phyloP scores from a whole-genome alignment of 2,329 filamentous ascomycete species.

The Fusarium solani-melongenae region DNA sequence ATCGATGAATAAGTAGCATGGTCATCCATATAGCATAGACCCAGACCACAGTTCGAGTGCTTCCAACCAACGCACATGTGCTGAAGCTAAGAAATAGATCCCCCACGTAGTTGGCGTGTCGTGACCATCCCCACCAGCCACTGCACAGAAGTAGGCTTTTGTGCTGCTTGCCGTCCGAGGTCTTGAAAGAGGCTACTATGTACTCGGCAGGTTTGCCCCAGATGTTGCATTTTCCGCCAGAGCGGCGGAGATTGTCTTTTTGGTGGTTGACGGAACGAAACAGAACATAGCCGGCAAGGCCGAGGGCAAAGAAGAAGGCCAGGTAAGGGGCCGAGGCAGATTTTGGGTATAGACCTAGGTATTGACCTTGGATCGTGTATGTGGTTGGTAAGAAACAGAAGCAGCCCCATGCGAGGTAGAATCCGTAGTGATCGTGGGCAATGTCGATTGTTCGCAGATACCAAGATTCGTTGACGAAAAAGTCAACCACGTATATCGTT shows the following conservation, averaged over 20 bases:
- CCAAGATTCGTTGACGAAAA: slow-evolving; percentile 62
- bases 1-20: slow-evolving; percentile 56
- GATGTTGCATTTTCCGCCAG: slow-evolving; percentile 52
- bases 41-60: slow-evolving; percentile 54
- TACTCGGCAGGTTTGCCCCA: slow-evolving; percentile 56
- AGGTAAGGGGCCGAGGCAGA: slow-evolving; percentile 42
- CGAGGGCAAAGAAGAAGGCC: slow-evolving; percentile 32
- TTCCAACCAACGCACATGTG: slow-evolving; percentile 55
- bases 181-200: slow-evolving; percentile 53
- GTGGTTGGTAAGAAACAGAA: slow-evolving; percentile 57
- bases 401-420: slow-evolving; percentile 58
- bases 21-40: slow-evolving; percentile 59
- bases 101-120: slow-evolving; percentile 45
- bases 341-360: slow-evolving; percentile 55
- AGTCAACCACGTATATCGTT: slow-evolving; percentile 58
- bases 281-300: slow-evolving; percentile 51
- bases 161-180: slow-evolving; percentile 54
- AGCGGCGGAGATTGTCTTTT: slow-evolving; percentile 54
- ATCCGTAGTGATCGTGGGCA: slow-evolving; percentile 57
- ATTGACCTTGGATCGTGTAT: slow-evolving; percentile 61
- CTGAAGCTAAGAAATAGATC: slow-evolving; percentile 48
- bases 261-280: slow-evolving; percentile 60
- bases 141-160: slow-evolving; percentile 44
- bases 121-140: slow-evolving; percentile 46
- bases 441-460: slow-evolving; percentile 60